Percentiles rank a stretch among this genome's conserved stretches.
phyloP scores from a whole-genome alignment of 176 grass and related monocot species.

The Coix lacrymajobi region DNA sequence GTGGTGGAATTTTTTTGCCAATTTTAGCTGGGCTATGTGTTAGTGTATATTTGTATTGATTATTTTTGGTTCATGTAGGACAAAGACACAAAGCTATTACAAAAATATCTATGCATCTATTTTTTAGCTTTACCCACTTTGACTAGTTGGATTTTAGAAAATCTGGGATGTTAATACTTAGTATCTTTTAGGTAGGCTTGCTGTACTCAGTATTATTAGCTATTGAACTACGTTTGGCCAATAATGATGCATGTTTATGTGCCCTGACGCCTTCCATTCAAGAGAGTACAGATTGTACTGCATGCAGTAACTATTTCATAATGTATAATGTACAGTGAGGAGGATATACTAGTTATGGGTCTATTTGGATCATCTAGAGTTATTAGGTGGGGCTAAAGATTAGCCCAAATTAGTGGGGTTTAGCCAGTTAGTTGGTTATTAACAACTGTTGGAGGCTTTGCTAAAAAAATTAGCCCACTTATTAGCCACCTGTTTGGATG shows the following conservation, averaged over 20 bases:
- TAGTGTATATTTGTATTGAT: not conserved
- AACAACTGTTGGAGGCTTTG: no score
- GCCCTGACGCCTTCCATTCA: not conserved
- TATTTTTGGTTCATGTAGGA: not conserved
- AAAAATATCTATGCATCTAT: not conserved
- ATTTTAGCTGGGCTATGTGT: not conserved
- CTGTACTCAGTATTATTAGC: not conserved
- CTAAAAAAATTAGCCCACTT: no score
- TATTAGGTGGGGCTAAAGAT: no score
- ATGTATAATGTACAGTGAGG: not conserved
- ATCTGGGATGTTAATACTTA: not conserved
- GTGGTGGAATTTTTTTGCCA: not conserved
- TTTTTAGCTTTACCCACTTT: not conserved
- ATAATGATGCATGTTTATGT: not conserved
- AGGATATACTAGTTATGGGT: not conserved
- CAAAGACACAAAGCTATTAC: not conserved
- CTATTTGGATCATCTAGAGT: not conserved
- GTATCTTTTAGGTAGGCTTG: not conserved
- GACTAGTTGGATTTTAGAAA: not conserved
- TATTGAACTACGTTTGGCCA: not conserved
- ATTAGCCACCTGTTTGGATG: no score
- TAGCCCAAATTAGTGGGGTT: no score
- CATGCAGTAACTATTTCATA: not conserved
- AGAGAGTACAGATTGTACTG: not conserved
- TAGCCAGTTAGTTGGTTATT: no score